A percentile compares a stretch with the other conserved stretches of the same genome.
phyloP scores from a whole-genome alignment of 495 filamentous ascomycete genomes.

The Daldinia bambusicola region DNA sequence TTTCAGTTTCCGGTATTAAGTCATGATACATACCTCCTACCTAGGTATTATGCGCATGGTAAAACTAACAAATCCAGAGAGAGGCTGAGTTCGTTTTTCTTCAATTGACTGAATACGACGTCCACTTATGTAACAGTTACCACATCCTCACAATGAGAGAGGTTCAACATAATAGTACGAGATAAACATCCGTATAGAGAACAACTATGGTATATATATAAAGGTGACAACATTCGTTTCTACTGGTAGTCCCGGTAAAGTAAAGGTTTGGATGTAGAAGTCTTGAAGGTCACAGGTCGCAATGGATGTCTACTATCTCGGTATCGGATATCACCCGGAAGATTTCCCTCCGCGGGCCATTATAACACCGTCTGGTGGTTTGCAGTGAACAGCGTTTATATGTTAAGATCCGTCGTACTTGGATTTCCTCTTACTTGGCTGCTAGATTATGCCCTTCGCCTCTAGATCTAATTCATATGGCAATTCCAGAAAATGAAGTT shows the following conservation, averaged over 20 bases:
- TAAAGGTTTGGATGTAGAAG: constrained; percentile 11
- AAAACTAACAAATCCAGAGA: background rate
- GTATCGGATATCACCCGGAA: constrained; percentile 30
- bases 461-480: background rate
- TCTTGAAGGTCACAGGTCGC: constrained; percentile 12
- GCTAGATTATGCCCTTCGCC: background rate
- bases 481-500: constrained; percentile 19
- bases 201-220: background rate
- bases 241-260: constrained; percentile 8
- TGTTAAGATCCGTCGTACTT: background rate
- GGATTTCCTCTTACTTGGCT: background rate
- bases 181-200: background rate
- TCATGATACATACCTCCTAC: no score
- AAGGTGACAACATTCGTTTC: background rate
- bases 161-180: background rate
- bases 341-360: constrained; percentile 39
- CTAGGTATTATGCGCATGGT: background rate
- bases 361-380: constrained; percentile 35
- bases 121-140: background rate
- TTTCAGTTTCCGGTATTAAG: no score
- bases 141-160: constrained; percentile 1
- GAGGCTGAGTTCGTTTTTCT: no score
- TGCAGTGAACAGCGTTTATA: background rate
- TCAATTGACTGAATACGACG: no score
- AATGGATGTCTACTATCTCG: constrained; percentile 22